Conservation (phyloP, 805 yeast genomes). For the Monosporozyma aerobia region DNA sequence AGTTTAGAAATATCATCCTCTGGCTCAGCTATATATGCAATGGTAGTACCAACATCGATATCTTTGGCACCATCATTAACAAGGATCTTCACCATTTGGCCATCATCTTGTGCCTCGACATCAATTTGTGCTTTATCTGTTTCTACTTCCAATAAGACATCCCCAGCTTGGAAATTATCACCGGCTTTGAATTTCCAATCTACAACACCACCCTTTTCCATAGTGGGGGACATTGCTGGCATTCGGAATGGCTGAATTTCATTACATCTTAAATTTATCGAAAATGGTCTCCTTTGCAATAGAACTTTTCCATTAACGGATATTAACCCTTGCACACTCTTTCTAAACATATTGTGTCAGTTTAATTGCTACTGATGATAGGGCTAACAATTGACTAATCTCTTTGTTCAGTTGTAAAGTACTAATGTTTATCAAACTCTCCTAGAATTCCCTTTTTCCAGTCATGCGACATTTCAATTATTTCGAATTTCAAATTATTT, state of each 20-base stretch:
- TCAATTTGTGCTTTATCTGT: slow-evolving; percentile 79
- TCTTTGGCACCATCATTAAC: slow-evolving; percentile 65
- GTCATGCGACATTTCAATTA: neutral
- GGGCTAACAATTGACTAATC: neutral
- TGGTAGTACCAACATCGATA: slow-evolving; percentile 77
- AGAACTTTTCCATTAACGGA: neutral
- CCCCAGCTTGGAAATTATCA: slow-evolving; percentile 71
- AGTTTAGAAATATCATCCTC: slow-evolving; percentile 69
- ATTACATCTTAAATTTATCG: slow-evolving; percentile 4
- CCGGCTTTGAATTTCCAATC: slow-evolving; percentile 81
- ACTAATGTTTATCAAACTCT: neutral
- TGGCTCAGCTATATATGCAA: slow-evolving; percentile 81
- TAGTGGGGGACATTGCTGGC: slow-evolving; percentile 99
- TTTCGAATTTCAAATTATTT: neutral
- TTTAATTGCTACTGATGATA: neutral
- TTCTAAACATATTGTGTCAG: neutral
- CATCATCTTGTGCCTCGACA: slow-evolving; percentile 89
- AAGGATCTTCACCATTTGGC: slow-evolving; percentile 69
- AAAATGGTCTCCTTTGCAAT: neutral
- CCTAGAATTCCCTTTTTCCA: neutral
- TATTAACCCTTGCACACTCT: neutral
- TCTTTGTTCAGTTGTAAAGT: neutral
- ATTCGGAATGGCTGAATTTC: slow-evolving; percentile 46
- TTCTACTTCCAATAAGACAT: slow-evolving; percentile 71
- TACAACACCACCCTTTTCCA: slow-evolving; percentile 91